Base-by-base conservation (phyloP, 2,329 filamentous ascomycete genomes). In the Celoporthe dispersa region DNA sequence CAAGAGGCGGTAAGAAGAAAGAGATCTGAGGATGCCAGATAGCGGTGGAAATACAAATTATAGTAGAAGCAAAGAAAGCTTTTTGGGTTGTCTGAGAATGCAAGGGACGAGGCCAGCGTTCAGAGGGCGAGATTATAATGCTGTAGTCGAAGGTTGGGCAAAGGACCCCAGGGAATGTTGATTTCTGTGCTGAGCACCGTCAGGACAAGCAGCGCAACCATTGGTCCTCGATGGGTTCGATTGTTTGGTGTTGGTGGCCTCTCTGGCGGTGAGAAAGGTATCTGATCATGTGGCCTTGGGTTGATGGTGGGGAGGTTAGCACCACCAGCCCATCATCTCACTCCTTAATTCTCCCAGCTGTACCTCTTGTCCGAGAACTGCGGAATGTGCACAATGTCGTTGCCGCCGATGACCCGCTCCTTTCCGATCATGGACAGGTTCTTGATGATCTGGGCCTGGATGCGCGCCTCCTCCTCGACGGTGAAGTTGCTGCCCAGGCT, bases 401-500 rank as follows among this genome's bases (percentile, higher is more conserved):
- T 76, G 0, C 81, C 80, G 2, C 77, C 76, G 63, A 84, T 81
- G 44, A 86, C 82, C n/a, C 84, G 80, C 66, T 81, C 81, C 51
- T 79, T 78, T 66, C 79, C 82, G 48, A 72, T 66, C 65, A 70
- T 70, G 35, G 62, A 70, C 25, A 72, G 70, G 62, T 72, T 72
- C 59, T 63, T 70, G 64, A 68, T 66, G 63, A 78, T 67, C 68
- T 72, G 70, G 31, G 59, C 72, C 64, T 72, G 68, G 48, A 72
- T 70, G 66, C 63, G 73, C 63, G 37, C 77, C 70, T 85, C 84
- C 71, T 89, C 85, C 33, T 88, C 84, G 12, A 86, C 82, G 0
- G 87, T 89, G 73, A 83, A 89, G 69, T 88, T 87, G 75, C 87
- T 88, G 28, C 86, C 86, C 9, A 88, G 76, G 2, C 85, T 88